phyloP scores from a whole-genome alignment of 495 filamentous ascomycete species.

The Xylaria nigripes region DNA sequence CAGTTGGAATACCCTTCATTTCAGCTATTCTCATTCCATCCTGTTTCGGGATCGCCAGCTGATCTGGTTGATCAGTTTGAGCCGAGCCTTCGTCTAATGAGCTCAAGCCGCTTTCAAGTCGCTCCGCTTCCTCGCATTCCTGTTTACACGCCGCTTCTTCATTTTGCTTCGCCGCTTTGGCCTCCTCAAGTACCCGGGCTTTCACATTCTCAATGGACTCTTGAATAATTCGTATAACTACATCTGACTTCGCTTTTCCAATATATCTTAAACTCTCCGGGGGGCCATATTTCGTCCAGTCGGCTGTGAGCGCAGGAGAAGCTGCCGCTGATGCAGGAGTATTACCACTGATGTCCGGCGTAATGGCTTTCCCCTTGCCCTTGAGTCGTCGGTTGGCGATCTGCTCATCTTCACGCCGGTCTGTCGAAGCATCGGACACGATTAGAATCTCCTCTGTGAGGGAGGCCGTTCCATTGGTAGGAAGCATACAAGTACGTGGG shows the following conservation, averaged over 20 bases:
- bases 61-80: not conserved
- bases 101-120: slow-evolving; percentile 4
- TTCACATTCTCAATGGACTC: slow-evolving; percentile 28
- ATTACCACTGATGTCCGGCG: not conserved
- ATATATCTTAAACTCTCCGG: slow-evolving; percentile 23
- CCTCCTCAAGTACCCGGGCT: slow-evolving; percentile 16
- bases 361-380: slow-evolving; percentile 18
- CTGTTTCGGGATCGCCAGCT: not conserved
- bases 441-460: slow-evolving; percentile 4
- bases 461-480: slow-evolving; percentile 11
- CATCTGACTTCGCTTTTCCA: slow-evolving; percentile 19
- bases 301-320: slow-evolving; percentile 9
- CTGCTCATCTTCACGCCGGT: not conserved
- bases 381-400: slow-evolving; percentile 10
- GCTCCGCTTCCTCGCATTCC: slow-evolving; percentile 11
- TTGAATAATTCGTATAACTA: slow-evolving; percentile 22
- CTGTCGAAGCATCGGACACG: not conserved
- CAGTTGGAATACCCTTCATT: not conserved
- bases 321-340: not conserved
- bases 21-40: not conserved
- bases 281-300: slow-evolving; percentile 30
- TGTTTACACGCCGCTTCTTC: slow-evolving; percentile 8
- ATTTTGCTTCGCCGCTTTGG: slow-evolving; percentile 16
- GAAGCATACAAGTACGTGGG: slow-evolving; percentile 7
- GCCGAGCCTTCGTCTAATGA: not conserved